Base-by-base conservation (phyloP, 2,329 filamentous ascomycete species). In the Talaromyces funiculosus region DNA sequence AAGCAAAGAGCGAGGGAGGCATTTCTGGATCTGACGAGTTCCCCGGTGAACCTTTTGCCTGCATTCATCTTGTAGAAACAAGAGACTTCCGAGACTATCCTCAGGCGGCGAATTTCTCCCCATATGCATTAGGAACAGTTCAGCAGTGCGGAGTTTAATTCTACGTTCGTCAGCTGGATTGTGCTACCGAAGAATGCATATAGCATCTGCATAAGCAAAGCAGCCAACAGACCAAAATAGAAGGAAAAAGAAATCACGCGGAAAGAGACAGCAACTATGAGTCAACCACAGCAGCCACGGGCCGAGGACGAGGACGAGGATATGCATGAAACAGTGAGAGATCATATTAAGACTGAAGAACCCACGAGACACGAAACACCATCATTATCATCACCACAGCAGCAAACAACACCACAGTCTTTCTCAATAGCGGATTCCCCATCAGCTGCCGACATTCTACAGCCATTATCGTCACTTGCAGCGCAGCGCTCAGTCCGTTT, bases 401-500 rank as follows among this genome's bases (percentile, higher is more conserved):
- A 35, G 35, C n/a, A 20, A 4, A 53, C 31, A 26, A 26, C 51
- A 40, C 29, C 51, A 24, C 24, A 20, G 10, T 18, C 22, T 2
- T 40, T 9, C 35, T 40, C 51, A 40, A 40, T 40, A 54, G 20
- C n/a, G 47, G 16, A 22, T 9, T 35, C 42, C 24, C 29, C 51
- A 12, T 60, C 53, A 49, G 62, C 56, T 24, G 29, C 24, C 29
- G 53, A 62, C 53, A 59, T 63, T 24, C 42, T 63, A 14, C 61
- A 35, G 12, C 61, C 61, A 42, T 35, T 61, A 22, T 63, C 61
- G 55, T n/a, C 45, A 38, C 35, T 61, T 42, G 49, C 53, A 58
- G 29, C 40, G 20, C 58, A 55, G 38, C 45, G 53, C 26, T 58
- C 59, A 14, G 18, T 49, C 47, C 42, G 24, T 58, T 31, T 62